phyloP scores from a whole-genome alignment of 306 rosid genomes.

The Acacia melanoxylon region DNA sequence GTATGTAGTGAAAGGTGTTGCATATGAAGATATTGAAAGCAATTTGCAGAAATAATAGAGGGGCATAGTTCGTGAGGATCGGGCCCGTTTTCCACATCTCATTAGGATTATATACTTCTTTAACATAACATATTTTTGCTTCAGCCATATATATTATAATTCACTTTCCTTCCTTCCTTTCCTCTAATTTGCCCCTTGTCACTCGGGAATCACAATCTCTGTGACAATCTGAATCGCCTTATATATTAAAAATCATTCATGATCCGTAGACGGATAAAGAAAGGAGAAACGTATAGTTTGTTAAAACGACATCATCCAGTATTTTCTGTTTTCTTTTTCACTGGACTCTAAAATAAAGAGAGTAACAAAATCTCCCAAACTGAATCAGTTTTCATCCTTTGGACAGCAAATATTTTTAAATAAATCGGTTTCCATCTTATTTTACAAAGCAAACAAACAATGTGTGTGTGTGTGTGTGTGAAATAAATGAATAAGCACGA shows the following conservation, averaged over 20 bases:
- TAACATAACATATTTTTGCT: neutral
- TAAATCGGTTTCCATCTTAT: neutral
- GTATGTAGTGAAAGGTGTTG: conserved; percentile 3
- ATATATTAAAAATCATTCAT: neutral
- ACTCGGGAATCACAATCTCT: neutral
- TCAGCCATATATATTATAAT: neutral
- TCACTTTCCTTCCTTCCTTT: neutral
- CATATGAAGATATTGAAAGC: conserved; percentile 4
- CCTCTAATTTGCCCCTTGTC: neutral
- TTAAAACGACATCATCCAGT: neutral
- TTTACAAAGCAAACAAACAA: neutral
- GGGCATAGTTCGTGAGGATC: neutral
- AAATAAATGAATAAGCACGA: too few species aligned
- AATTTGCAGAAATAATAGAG: conserved; percentile 34
- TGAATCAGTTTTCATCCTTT: neutral
- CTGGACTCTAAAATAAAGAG: neutral
- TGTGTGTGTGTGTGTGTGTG: too few species aligned
- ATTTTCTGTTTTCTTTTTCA: neutral
- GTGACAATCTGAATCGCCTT: neutral
- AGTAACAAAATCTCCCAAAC: neutral
- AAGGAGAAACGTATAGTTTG: neutral
- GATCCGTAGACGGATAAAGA: neutral
- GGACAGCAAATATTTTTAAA: neutral
- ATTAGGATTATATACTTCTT: neutral
- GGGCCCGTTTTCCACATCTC: neutral